Evolutionary conservation across 1,139 yeast species (phyloP), one percentile per base, ranked within the genome.

Genomic region (Suhomyces bolitotheri): DNA sequence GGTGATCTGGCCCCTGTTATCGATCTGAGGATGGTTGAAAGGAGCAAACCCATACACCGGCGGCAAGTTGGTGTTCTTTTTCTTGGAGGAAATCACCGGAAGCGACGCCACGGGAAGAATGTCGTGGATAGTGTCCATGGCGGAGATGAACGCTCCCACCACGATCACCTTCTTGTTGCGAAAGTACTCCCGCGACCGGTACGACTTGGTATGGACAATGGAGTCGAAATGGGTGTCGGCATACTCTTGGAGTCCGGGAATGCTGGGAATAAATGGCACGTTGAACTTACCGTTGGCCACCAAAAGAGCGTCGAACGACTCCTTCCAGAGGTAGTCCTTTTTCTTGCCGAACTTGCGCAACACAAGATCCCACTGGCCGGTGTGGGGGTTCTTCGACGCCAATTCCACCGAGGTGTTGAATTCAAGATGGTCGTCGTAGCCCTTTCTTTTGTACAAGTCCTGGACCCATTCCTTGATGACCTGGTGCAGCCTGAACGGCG

Each of bases 221-320:
- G 35, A 24, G 20, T 38, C 36, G 27, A 27, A 25, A 25, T 71
- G 66, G 10, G 34, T 29, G 20, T 40, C 44, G 37, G 56, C 58
- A 73, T 75, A 73, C n/a, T 62, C 58, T 16, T 58, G 44, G 11
- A 73, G 49, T 1, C 79, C 78, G 1, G 54, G 51, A 5, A 69
- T 64, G 8, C 57, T 55, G 1, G 80, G 80, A 24, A 72, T 60
- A 38, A 46, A 67, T 0, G 80, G 78, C 4, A 56, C 50, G 34
- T 66, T 68, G 43, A 64, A 70, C 53, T 73, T 78, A 3, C 80
- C 80, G 38, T 66, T 70, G 5, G 77, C 75, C 8, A 73, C 58
- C 27, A 72, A 50, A 12, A 73, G 62, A 12, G 66, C 69, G 47
- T 74, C 78, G 47, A 67, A 73, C 9, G 35, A 36, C 28, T 49